Base-by-base conservation (phyloP, 2,329 filamentous ascomycete genomes). In the Fusarium tupiense region DNA sequence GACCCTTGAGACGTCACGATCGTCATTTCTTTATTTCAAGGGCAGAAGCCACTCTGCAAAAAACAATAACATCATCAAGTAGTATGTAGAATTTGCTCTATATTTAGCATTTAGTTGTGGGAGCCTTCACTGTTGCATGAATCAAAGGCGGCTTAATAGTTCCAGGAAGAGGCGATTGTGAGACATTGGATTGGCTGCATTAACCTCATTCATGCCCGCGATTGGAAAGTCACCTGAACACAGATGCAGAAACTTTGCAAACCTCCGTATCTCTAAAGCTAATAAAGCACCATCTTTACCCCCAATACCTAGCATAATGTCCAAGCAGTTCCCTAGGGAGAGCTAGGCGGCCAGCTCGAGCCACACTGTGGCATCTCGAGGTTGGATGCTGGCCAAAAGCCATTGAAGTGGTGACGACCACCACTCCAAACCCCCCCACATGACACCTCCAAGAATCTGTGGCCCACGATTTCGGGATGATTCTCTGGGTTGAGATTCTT, bases 171-270 rank as follows among this genome's bases (percentile, higher is more conserved):
- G 56, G 56, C 24, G n/a, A 59, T 16, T 29, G 56, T 65, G 40
- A 66, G 64, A 65, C 49, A 65, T 66, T 31, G 35, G 29, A 49
- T 20, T 66, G 37, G 29, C 26, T 58, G 41, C n/a, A 41, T 67
- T 58, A 57, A 56, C 37, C 49, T 41, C 60, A 43, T 64, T 65
- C 24, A 66, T 37, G 41, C 33, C 8, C 8, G 0, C 56, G 13
- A 22, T 37, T 29, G 20, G 56, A 14, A 14, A n/a, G 24, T 59
- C 56, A 59, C 43, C 41, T 59, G 33, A 29, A 16, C 41, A 17
- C 24, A 59, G 22, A 17, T 14, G 24, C 22, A 47, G 29, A 33
- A 17, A 17, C 26, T 24, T 24, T 31, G 26, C 31, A 24, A 46
- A 20, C 20, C 7, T 20, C 33, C 33, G 9, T 54, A 26, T 16